Conservation (phyloP, 768 basidiomycete genomes). For the Lepiota brunneoincarnata region DNA sequence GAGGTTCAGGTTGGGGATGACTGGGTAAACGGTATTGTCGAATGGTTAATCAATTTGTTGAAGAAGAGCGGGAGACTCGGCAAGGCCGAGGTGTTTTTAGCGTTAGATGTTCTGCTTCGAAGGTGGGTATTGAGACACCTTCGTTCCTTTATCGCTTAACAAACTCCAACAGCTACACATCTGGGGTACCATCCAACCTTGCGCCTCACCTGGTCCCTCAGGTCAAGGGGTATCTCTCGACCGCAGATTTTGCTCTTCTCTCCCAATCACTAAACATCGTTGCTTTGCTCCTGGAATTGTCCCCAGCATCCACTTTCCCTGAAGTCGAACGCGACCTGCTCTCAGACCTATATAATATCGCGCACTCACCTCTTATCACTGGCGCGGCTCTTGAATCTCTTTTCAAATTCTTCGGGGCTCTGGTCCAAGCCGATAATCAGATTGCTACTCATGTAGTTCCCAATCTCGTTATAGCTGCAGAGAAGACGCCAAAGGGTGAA, state of each 20-base stretch:
- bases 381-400: slow-evolving; percentile 79
- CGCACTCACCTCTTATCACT: slow-evolving; percentile 77
- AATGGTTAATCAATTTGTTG: slow-evolving; percentile 73
- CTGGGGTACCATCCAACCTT: slow-evolving; percentile 52
- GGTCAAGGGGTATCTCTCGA: slow-evolving; percentile 72
- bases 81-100: slow-evolving; percentile 77
- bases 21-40: slow-evolving; percentile 81
- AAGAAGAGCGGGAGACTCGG: slow-evolving; percentile 77
- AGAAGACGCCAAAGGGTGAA: slow-evolving; percentile 61
- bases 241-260: slow-evolving; percentile 74
- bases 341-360: slow-evolving; percentile 60
- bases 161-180: slow-evolving; percentile 28
- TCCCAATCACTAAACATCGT: slow-evolving; percentile 68
- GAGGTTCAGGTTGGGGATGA: slow-evolving; percentile 66
- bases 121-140: slow-evolving; percentile 39
- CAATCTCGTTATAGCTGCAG: slow-evolving; percentile 61
- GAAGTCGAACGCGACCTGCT: slow-evolving; percentile 73
- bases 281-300: slow-evolving; percentile 64
- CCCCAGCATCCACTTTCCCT: slow-evolving; percentile 69
- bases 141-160: not conserved
- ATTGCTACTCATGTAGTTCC: slow-evolving; percentile 83
- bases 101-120: slow-evolving; percentile 67
- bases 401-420: slow-evolving; percentile 75
- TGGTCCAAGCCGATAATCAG: slow-evolving; percentile 80
- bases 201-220: slow-evolving; percentile 66